These are phyloP conservation scores for Chrysosporium keratinophilum DNA, from an alignment of 2,329 filamentous ascomycete genomes.

Conservation along the genomic window DNA sequence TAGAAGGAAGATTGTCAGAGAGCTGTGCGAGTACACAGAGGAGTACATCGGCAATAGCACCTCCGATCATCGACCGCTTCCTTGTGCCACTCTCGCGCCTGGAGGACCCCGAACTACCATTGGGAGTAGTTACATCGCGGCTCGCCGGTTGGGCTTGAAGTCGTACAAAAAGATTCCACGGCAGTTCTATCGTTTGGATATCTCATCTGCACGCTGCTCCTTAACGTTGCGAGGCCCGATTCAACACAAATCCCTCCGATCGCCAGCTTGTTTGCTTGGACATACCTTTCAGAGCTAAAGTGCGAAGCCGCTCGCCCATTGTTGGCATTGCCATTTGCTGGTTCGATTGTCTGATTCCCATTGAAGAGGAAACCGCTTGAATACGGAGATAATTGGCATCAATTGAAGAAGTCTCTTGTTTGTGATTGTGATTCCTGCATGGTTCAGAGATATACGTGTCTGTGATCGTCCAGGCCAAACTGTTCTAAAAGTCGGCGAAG, in stretches of 20 bases:
- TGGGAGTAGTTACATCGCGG: not conserved
- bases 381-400: not conserved
- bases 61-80: too few species aligned
- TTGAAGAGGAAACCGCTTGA: not conserved
- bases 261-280: not conserved
- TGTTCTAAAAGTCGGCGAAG: not conserved
- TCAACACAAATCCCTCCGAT: not conserved
- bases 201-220: not conserved
- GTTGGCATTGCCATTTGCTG: not conserved
- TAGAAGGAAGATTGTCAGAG: too few species aligned
- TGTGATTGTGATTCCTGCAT: not conserved
- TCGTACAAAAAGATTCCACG: not conserved
- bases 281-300: not conserved
- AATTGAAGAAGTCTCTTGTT: not conserved
- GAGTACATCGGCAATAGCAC: too few species aligned
- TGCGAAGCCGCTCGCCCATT: not conserved
- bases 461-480: not conserved
- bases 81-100: too few species aligned
- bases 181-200: not conserved
- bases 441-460: not conserved
- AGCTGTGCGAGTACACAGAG: too few species aligned
- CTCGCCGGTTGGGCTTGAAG: not conserved
- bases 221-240: not conserved
- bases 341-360: not conserved
- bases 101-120: not conserved